Percentiles rank a stretch among this genome's conserved stretches.
phyloP scores from a whole-genome alignment of 805 yeast genomes.

The Pichia rugopelliculosa region DNA sequence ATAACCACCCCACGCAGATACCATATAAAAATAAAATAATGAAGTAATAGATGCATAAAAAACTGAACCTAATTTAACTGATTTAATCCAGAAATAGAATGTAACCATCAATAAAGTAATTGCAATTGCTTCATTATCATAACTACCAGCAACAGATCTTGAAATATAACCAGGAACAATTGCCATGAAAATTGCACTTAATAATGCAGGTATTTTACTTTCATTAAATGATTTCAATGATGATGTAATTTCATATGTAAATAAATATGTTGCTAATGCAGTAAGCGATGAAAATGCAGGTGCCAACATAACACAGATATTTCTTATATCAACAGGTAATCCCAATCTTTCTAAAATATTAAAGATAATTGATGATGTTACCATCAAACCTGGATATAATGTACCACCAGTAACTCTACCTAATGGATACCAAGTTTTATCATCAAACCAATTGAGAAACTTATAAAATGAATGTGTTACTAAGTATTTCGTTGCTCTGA shows the following conservation, averaged over 20 bases:
- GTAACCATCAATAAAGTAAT: conserved; percentile 93
- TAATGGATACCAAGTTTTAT: conserved; percentile 97
- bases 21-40: conserved; percentile 93
- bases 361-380: conserved; percentile 89
- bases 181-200: conserved; percentile 92
- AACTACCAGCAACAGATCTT: conserved; percentile 97
- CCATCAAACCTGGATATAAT: conserved; percentile 96
- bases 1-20: conserved; percentile 99
- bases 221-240: conserved; percentile 27
- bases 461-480: conserved; percentile 80
- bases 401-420: conserved; percentile 99
- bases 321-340: conserved; percentile 88
- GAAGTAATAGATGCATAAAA: conserved; percentile 81
- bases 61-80: conserved; percentile 84
- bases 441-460: conserved; percentile 97
- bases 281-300: conserved; percentile 95
- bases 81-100: conserved; percentile 92
- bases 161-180: conserved; percentile 98
- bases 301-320: conserved; percentile 91
- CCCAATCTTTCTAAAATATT: conserved; percentile 56
- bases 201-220: conserved; percentile 64
- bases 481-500: conserved; percentile 89
- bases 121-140: conserved; percentile 98
- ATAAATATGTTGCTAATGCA: conserved; percentile 78
- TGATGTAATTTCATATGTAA: conserved; percentile 87